Percentiles rank a stretch among this genome's conserved stretches.
Evolutionary conservation across 139 green algal species (phyloP).

Genomic region (Chlorella vulgaris): DNA sequence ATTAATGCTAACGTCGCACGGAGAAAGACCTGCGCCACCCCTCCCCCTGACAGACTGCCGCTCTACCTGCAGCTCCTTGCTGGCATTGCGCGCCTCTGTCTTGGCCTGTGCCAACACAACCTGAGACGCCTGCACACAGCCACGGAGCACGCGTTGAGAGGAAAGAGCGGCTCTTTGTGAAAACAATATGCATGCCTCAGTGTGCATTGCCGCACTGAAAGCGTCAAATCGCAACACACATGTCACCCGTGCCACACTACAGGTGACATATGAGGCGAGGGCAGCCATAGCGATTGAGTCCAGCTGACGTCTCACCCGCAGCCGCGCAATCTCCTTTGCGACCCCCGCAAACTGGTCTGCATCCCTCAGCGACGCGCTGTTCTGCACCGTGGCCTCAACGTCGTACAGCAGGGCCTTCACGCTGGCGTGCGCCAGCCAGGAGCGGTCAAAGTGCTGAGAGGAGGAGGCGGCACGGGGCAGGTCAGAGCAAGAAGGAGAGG

Average conservation of each 20-base stretch:
- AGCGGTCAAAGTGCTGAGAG: slow-evolving; percentile 81
- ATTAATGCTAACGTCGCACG: too few species aligned
- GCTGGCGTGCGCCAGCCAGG: slow-evolving; percentile 59
- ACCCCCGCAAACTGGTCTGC: slow-evolving; percentile 46
- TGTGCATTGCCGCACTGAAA: too few species aligned
- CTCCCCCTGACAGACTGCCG: too few species aligned
- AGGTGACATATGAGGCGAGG: too few species aligned
- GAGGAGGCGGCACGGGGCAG: neutral
- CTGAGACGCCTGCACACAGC: slow-evolving; percentile 42
- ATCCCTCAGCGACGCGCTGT: slow-evolving; percentile 34
- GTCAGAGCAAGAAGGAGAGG: neutral
- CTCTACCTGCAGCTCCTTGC: slow-evolving; percentile 51
- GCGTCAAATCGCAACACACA: too few species aligned
- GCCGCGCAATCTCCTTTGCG: slow-evolving; percentile 52
- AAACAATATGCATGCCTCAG: too few species aligned
- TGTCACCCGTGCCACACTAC: neutral
- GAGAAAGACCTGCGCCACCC: too few species aligned
- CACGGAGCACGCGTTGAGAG: too few species aligned
- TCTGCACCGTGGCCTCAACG: slow-evolving; percentile 67
- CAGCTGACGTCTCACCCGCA: slow-evolving; percentile 35
- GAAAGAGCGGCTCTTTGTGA: too few species aligned
- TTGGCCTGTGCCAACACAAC: slow-evolving; percentile 36
- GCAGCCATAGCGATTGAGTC: too few species aligned
- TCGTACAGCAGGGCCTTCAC: slow-evolving; percentile 70
- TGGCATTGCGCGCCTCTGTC: slow-evolving; percentile 44